Evolutionary conservation across 2,329 filamentous ascomycete species (phyloP).

Genomic region (Huntiella savannae): DNA sequence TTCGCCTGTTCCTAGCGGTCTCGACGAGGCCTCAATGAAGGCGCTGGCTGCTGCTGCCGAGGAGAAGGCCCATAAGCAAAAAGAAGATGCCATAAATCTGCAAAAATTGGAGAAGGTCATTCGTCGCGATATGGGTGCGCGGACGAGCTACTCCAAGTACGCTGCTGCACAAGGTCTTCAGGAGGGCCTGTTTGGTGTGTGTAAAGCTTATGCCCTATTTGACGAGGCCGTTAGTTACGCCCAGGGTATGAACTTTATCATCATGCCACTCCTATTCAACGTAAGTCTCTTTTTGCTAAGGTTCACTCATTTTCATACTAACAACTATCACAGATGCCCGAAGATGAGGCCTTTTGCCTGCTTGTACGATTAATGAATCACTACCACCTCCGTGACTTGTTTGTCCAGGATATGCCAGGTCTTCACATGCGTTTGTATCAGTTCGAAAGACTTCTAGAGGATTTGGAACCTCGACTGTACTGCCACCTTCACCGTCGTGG

Average conservation of each 20-base stretch:
- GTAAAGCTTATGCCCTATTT: slow-evolving; percentile 91
- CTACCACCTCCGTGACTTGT: slow-evolving; percentile 80
- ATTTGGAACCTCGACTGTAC: slow-evolving; percentile 82
- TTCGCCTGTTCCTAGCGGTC: slow-evolving; percentile 25
- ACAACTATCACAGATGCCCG: slow-evolving; percentile 49
- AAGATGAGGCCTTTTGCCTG: slow-evolving; percentile 89
- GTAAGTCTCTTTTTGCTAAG: slow-evolving; percentile 28
- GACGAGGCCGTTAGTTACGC: slow-evolving; percentile 92
- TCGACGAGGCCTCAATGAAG: slow-evolving; percentile 44
- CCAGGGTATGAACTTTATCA: slow-evolving; percentile 96
- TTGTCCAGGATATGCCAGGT: slow-evolving; percentile 89
- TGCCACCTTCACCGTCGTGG: slow-evolving; percentile 79
- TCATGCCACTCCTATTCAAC: slow-evolving; percentile 92
- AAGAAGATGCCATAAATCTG: slow-evolving; percentile 55
- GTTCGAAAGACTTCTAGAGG: slow-evolving; percentile 85
- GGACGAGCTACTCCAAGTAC: slow-evolving; percentile 94
- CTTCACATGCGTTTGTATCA: slow-evolving; percentile 86
- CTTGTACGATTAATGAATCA: slow-evolving; percentile 93
- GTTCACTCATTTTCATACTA: neutral
- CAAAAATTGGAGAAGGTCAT: slow-evolving; percentile 82
- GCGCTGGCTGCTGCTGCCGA: slow-evolving; percentile 42
- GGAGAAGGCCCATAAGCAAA: slow-evolving; percentile 58
- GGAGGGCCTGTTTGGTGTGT: slow-evolving; percentile 84
- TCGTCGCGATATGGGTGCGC: slow-evolving; percentile 70
- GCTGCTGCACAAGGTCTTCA: slow-evolving; percentile 79